phyloP scores from a whole-genome alignment of 116 monocot species.

The Cymodocea nodosa region DNA sequence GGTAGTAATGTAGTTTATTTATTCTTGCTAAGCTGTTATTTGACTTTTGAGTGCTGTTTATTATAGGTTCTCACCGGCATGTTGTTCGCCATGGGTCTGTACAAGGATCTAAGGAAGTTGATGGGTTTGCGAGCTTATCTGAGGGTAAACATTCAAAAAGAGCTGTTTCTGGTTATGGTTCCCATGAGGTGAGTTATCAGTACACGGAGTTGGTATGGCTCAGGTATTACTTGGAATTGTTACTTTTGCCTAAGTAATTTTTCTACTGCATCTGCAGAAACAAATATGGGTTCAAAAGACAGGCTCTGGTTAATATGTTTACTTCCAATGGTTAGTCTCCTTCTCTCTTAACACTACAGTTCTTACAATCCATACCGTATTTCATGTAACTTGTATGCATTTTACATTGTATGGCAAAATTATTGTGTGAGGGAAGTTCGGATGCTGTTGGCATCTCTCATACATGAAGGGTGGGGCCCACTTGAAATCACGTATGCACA shows the following conservation, averaged over 20 bases:
- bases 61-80: conserved; percentile 55
- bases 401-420: too few relatives aligned
- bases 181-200: conserved; percentile 46
- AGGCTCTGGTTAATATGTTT: conserved; percentile 12
- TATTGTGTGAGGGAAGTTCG: too few relatives aligned
- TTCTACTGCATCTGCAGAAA: conserved; percentile 31
- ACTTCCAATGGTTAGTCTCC: neutral
- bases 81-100: conserved; percentile 28
- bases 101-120: conserved; percentile 45
- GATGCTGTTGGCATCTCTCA: too few relatives aligned
- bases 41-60: neutral
- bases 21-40: neutral
- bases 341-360: neutral
- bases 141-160: conserved; percentile 57
- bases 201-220: neutral
- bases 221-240: neutral
- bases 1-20: neutral
- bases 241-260: neutral
- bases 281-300: conserved; percentile 80
- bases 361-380: neutral
- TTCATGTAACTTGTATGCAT: neutral
- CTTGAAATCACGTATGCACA: too few relatives aligned
- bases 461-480: too few relatives aligned
- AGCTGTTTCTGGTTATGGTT: conserved; percentile 28
- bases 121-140: conserved; percentile 16